Base-by-base conservation (phyloP, 1,284 basidiomycete genomes). In the Cryptococcus amylolentus region DNA sequence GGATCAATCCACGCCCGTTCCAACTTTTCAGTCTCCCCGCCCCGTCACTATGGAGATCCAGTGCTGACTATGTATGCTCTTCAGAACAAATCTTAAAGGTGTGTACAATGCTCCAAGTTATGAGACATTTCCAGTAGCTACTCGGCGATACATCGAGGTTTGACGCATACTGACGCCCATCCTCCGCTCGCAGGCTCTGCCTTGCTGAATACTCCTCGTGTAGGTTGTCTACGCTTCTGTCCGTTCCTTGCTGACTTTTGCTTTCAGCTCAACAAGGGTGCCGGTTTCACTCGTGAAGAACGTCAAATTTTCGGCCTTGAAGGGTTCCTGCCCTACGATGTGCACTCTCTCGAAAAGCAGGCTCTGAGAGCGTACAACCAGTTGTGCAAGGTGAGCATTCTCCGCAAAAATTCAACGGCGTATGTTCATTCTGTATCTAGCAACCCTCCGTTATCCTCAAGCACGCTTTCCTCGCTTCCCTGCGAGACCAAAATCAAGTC, bases 341-440 rank as follows among this genome's bases (percentile, higher is more conserved):
- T 89, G 45, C 88, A 89, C 72, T 82, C 83, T 18, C 81, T 91
- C 38, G 86, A 91, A 56, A 84, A 88, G 65, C 89, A 91, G 73
- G 60, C 66, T 68, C 72, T 80, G 44, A 79, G 88, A 45, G 88
- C 88, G 0, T 88, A 86, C 67, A 81, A 82, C 39, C 89, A 90
- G 72, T 69, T 80, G 14, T 66, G 72, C 40, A 77, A 78, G 63
- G 71, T 71, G 61, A 58, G 71, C 57, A 2, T 10, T 1, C 4
- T 14, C 18, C 43, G 12, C 48, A 35, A 6, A 35, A 8, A 42
- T 41, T 8, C 43, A 27, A n/a, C 14, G 20, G 16, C 10, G 26
- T n/a, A 28, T 18, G 18, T 23, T 31, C 39, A 43, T 20, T 2
- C 5, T 16, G 40, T 23, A 28, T 10, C 13, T 48, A 71, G 64